Evolutionary conservation across 805 yeast genomes (phyloP), one percentile per base, ranked within the genome.

Genomic region (Hanseniaspora meyeri): DNA sequence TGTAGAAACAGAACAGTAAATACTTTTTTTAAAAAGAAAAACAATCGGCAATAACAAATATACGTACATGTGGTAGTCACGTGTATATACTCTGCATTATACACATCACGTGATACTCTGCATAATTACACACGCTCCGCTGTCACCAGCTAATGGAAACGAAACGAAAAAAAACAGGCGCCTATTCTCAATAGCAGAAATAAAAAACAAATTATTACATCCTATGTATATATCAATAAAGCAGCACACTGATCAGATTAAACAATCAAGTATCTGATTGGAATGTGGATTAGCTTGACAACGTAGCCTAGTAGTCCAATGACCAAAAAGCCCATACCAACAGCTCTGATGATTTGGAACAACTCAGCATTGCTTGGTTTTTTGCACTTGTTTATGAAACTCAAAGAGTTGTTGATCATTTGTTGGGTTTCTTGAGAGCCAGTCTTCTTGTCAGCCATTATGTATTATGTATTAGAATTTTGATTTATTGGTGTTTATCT

Each of bases 291-390:
- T 68, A 91, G 80, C 75, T 91, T 91, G 73, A 93, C 93, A 66
- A 83, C 86, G 74, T 89, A 91, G 58, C 98, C 98, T 66, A 93
- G 95, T 65, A 87, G 85, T 68, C 98, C 98, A 90, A 91, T 93
- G 81, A 91, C 91, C 64, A 91, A 76, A 73, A 91, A 91, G 63
- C 98, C 98, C 61, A 90, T 78, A 65, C 97, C 97, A 54, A 91
- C 97, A 54, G 97, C 97, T 73, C 93, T 85, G 61, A 93, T 79
- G 67, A 91, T 85, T 72, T 85, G 84, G 59, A 82, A 65, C 77
- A 87, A 91, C 74, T 91, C 98, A 70, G 85, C 87, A 68, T 78
- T 74, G 69, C 82, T 83, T 63, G 98, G 98, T 74, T 93, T 91
- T 67, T 93, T 84, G 76, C 97, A 91, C 72, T 87, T 87, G 69